Base-by-base conservation (phyloP, 768 basidiomycete species). In the Tulasnella calospora region DNA sequence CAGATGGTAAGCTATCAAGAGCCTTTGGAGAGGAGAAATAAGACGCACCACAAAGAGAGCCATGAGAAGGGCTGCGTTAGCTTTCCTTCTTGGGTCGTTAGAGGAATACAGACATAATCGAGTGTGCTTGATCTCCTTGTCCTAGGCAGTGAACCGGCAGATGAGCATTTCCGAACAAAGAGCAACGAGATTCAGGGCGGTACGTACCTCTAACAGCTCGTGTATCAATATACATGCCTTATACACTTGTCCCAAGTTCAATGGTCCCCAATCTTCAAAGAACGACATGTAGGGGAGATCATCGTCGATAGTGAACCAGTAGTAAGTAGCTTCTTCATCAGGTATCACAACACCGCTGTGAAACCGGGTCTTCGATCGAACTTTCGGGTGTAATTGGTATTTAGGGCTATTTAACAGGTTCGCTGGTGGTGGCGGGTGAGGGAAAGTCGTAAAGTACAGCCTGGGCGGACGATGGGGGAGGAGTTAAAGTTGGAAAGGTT, bases 291-390 rank as follows among this genome's bases (percentile, higher is more conserved):
- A 98, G 81, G 92, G 88, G 47, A 98, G 88, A 81, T 95, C 92
- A 87, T 96, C 92, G 85, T 98, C 95, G 86, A 97, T 90, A 78
- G 93, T 94, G 86, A 97, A 95, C 86, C 92, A 97, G 85, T 94
- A 94, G 84, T 94, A 94, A 75, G 88, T 88, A 78, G 91, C 89
- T n/a, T 61, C 88, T 81, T 92, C 92, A 81, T 95, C 92, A 33
- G 92, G 90, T 21, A 92, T 88, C 35, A 89, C 86, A 61, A 90
- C 79, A 33, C 75, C 89, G 89, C 83, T 86, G 88, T 73, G 80
- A 71, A 10, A 89, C 87, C 82, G 88, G 88, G 73, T 88, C 86
- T 80, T 92, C 91, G 40, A 93, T 84, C 82, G 86, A 87, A 82
- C 92, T 92, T 73, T 86, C 86, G 85, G 77, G 51, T 87, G 88